Base-by-base conservation (phyloP, 805 yeast genomes). In the Saccharomycopsis fibuligera region DNA sequence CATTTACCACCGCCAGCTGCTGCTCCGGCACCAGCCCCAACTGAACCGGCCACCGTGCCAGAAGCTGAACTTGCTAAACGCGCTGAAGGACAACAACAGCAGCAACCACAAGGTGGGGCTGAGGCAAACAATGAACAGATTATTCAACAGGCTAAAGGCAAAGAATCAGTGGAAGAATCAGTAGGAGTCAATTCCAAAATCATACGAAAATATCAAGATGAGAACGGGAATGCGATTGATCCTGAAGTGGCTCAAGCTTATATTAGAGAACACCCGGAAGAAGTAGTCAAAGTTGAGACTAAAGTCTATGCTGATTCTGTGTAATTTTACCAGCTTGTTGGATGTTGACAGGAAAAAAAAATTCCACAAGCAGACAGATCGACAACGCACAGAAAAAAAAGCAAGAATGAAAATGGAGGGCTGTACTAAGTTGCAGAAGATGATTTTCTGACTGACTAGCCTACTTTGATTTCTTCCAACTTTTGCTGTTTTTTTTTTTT, bases 221-320 rank as follows among this genome's bases (percentile, higher is more conserved):
- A 61, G 45, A 48, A 63, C 41, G 74, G 74, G 39, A 67, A 69
- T 47, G 58, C 57, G 35, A 42, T 69, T 41, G 62, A 62, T 41
- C 57, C 60, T n/a, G 66, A 60, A 29, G 59, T 56, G 40, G 68
- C 60, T n/a, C 59, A 57, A 46, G 53, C 47, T 27, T 52, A 41
- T 17, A 38, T 52, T n/a, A 43, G 23, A 14, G 44, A 52, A 17
- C 55, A 52, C 23, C 55, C 55, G 19, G 55, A 52, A 24, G 50
- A 52, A 36, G 44, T 52, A 22, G 38, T 52, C 31, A 52, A 49
- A 30, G 55, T 52, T 23, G 55, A 52, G 46, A 52, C 55, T n/a
- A 42, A 41, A 36, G 45, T 47, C 6, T 17, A 41, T 16, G 31
- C n/a, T 29, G 37, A 6, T 21, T 42, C 21, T 17, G 21, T 19